A percentile compares a stretch with the other conserved stretches of the same genome.
Evolutionary conservation across 2,329 filamentous ascomycete species (phyloP).

Genomic region (Pseudocercospora pini-densiflorae): DNA sequence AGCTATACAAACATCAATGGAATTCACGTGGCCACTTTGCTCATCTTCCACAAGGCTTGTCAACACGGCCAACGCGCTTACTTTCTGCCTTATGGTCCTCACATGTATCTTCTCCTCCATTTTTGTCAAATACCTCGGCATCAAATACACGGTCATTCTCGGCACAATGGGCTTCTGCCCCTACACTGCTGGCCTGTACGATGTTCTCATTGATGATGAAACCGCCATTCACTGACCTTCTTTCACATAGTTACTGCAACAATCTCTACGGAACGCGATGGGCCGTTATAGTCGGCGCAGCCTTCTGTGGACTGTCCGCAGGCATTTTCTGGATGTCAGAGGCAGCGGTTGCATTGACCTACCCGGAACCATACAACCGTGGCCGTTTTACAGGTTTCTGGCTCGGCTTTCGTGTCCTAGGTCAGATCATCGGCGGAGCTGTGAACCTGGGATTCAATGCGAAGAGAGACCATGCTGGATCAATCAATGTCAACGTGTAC

Average conservation of each 20-base stretch:
- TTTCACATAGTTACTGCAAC: constrained; percentile 60
- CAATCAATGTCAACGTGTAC: constrained; percentile 71
- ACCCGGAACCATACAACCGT: constrained; percentile 71
- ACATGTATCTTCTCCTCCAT: constrained; percentile 69
- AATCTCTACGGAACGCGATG: constrained; percentile 71
- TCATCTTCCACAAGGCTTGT: constrained; percentile 65
- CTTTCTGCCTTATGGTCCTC: constrained; percentile 73
- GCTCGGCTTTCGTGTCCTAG: constrained; percentile 64
- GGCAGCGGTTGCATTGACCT: constrained; percentile 72
- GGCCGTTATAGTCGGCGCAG: constrained; percentile 70
- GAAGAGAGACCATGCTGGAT: constrained; percentile 60
- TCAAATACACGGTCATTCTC: constrained; percentile 70
- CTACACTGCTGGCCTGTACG: constrained; percentile 65
- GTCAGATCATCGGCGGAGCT: constrained; percentile 71
- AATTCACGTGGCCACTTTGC: constrained; percentile 65
- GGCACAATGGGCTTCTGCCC: constrained; percentile 74
- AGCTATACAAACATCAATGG: background rate
- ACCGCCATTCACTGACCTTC: background rate
- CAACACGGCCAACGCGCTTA: constrained; percentile 71
- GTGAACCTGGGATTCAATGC: constrained; percentile 72
- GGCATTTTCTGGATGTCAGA: constrained; percentile 78
- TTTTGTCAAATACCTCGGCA: constrained; percentile 68
- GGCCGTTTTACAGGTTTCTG: constrained; percentile 70
- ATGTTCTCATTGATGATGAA: background rate
- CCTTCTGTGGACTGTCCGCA: constrained; percentile 71